A percentile compares a stretch with the other conserved stretches of the same genome.
Conservation (phyloP, 1,139 yeast genomes). For the Yamadazyma atmosphaerica region DNA sequence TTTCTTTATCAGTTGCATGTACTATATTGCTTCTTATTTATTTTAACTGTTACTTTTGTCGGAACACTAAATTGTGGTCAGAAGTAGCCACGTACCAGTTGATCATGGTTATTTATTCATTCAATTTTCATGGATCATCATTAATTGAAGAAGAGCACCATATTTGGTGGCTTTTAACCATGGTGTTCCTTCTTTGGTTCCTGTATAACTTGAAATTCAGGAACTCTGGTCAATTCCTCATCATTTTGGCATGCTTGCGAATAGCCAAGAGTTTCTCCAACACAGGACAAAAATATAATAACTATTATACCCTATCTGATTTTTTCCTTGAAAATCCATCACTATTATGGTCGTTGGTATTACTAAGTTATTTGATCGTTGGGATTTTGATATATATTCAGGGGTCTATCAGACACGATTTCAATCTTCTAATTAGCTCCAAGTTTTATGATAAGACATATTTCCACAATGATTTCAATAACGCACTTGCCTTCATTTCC, state of each 20-base stretch:
- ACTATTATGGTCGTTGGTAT: slow-evolving; percentile 51
- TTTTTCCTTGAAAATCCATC: slow-evolving; percentile 37
- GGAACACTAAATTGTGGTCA: slow-evolving; percentile 3
- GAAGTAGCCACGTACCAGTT: slow-evolving; percentile 17
- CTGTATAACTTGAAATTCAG: slow-evolving; percentile 12
- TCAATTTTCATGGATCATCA: slow-evolving; percentile 82
- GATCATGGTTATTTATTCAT: slow-evolving; percentile 47
- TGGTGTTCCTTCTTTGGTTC: slow-evolving; percentile 23
- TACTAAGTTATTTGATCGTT: slow-evolving; percentile 36
- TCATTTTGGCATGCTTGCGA: slow-evolving; percentile 49
- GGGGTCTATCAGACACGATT: slow-evolving; percentile 23
- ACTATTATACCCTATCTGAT: slow-evolving; percentile 44
- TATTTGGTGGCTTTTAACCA: slow-evolving; percentile 84
- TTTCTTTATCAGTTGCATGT: slow-evolving; percentile 32
- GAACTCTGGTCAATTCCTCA: slow-evolving; percentile 18
- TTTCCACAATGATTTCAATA: slow-evolving; percentile 14
- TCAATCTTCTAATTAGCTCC: slow-evolving; percentile 13
- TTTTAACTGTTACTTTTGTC: slow-evolving; percentile 10
- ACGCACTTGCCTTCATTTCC: slow-evolving; percentile 35
- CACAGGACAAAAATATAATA: slow-evolving; percentile 78
- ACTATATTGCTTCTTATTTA: slow-evolving; percentile 23
- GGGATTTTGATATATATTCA: slow-evolving; percentile 27
- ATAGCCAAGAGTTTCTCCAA: slow-evolving; percentile 83
- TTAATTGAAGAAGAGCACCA: slow-evolving; percentile 97
- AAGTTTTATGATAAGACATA: slow-evolving; percentile 10